A percentile compares a stretch with the other conserved stretches of the same genome.
These are phyloP conservation scores for Termitomyces sp. DNA, from an alignment of 768 basidiomycete genomes.

Conservation along the genomic window DNA sequence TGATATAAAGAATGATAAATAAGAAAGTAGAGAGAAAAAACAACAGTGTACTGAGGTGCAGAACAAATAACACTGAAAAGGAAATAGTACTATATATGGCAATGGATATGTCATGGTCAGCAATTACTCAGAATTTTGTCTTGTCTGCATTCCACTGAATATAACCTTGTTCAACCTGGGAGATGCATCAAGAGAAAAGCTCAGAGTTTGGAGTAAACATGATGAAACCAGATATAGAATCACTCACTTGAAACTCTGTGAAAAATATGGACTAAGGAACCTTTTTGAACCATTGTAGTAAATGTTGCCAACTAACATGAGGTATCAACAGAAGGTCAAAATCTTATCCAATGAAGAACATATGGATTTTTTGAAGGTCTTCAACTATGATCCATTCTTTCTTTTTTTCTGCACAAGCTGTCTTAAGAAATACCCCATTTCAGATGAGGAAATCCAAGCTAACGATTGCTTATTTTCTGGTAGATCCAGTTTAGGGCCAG, in stretches of 20 bases:
- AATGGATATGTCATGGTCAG: too few species aligned
- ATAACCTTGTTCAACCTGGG: constrained; percentile 1
- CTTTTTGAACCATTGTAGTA: background rate
- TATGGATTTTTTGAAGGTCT: background rate
- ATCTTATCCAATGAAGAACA: background rate
- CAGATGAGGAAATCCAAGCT: background rate
- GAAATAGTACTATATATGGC: too few species aligned
- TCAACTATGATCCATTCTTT: background rate
- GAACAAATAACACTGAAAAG: too few species aligned
- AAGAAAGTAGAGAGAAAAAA: too few species aligned
- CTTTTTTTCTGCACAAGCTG: background rate
- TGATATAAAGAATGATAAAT: too few species aligned
- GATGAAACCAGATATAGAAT: constrained; percentile 5
- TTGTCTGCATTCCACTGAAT: background rate
- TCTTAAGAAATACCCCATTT: background rate
- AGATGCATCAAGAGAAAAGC: background rate
- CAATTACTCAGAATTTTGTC: background rate
- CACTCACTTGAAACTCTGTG: background rate
- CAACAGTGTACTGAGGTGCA: too few species aligned
- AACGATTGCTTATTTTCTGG: background rate
- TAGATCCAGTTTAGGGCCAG: background rate
- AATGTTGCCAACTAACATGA: background rate
- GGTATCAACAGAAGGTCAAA: background rate
- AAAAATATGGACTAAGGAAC: background rate
- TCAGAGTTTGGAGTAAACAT: background rate